Evolutionary conservation across 805 yeast species (phyloP), one percentile per base, ranked within the genome.

Genomic region (Ogataea populi-albae): DNA sequence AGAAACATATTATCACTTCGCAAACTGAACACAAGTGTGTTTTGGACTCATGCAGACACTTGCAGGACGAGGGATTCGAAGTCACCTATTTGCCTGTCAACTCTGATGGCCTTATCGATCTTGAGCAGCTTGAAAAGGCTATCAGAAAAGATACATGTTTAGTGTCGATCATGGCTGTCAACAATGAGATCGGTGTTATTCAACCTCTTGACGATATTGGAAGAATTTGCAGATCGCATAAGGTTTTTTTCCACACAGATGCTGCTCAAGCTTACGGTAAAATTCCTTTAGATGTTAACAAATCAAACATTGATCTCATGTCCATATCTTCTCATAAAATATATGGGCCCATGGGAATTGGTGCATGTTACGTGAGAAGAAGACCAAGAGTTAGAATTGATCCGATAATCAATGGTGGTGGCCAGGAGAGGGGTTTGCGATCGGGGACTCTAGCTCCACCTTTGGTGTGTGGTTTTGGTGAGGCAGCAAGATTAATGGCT

Each of bases 11-110:
- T 51, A 89, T 93, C 59, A 93, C 99, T 17, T 79, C 95, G 2
- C 95, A 88, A 63, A 93, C 98, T 2, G 99, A 93, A 65, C 99
- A 93, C 66, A 93, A 93, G 68, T 93, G 99, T 73, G 96, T 93
- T n/a, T 69, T 93, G 62, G 98, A 93, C 61, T 86, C 97, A 9
- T 89, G 95, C 48, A 79, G 98, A 55, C 86, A 86, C 54, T 68
- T 93, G 71, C 95, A 88, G 59, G 96, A 88, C 61, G 98, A 93
- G 59, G 98, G 98, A 0, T 91, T 85, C 54, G 98, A 93, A 10
- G 91, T 93, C 25, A 93, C 98, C 3, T 93, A 88, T 59, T 72
- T 93, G 49, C 88, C 89, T 10, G 98, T 93, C 17, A 71, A 71
- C 51, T 59, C 70, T 28, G 85, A 87, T 54, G 98, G 98, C 1